Evolutionary conservation across 306 rosid genomes (phyloP), one percentile per base, ranked within the genome.

Genomic region (Herpetospermum pedunculosum): DNA sequence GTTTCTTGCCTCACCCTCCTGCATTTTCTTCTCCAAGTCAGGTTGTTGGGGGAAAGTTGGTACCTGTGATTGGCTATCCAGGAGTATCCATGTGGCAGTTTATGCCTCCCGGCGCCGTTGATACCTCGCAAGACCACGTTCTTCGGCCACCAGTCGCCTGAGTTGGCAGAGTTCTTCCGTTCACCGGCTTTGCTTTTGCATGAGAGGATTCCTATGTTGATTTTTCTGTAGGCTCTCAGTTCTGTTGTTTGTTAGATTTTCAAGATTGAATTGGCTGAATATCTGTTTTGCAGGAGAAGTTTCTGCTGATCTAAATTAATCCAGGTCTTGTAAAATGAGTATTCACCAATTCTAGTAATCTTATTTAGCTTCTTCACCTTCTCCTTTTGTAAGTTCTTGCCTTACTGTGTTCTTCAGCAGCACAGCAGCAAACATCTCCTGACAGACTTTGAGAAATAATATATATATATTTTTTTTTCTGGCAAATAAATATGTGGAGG

Each of bases 101-200:
- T 74, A 86, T 91, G 96, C 83, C 96, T 12, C 95, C 91, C 16
- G 82, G 96, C 38, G 79, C 90, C 8, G 72, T 94, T 70, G 99
- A 94, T 70, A 91, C 96, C 41, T 94, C 99, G 30, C 87, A 81
- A 73, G 99, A 94, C 81, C 97, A 94, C 72, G 84, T 89, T 43
- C 97, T 89, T 49, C 97, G 90, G 41, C 92, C 99, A 19, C 99
- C 99, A 4, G 98, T 91, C 67, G 98, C 98, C 32, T 94, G 80
- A 88, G 60, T 80, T 50, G 59, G 75, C 37, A 3, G 57, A 23
- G 32, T 23, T 63, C 18, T 37, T 67, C 41, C 1, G 5, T 43
- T 40, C 11, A 23, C 54, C 21, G 72, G 73, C 73, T 67, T 67
- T 41, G 13, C 37, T 23, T 44, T 15, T 40, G 35, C 21, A 40